Evolutionary conservation across 1,284 basidiomycete genomes (phyloP).

Genomic region (Apiotrichum laibachii): DNA sequence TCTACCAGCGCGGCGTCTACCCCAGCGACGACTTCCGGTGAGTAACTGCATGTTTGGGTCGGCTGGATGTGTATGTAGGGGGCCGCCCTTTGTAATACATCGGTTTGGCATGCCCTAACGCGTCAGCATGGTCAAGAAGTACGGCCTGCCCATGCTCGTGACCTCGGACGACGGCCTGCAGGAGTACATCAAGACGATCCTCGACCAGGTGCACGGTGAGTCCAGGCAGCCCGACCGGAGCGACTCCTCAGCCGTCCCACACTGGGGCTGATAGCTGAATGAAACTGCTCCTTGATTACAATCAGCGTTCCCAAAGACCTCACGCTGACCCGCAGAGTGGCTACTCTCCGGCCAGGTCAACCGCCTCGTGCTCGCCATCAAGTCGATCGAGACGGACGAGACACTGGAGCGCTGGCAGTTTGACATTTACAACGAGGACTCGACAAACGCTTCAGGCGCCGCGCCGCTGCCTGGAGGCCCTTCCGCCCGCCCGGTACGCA

Average conservation of each 20-base stretch:
- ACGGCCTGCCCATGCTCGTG: conserved; percentile 90
- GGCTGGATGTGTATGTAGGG: not conserved
- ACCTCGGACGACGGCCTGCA: conserved; percentile 90
- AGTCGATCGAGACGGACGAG: conserved; percentile 86
- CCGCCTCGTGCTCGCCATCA: conserved; percentile 91
- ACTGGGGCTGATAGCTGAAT: too few relatives aligned
- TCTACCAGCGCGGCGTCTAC: conserved; percentile 96
- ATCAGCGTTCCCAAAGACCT: not conserved
- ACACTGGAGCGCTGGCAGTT: conserved; percentile 98
- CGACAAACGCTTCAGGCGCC: conserved; percentile 12
- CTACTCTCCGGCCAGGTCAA: conserved; percentile 84
- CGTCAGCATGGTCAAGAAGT: conserved; percentile 93
- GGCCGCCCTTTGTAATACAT: not conserved
- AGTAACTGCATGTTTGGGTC: conserved; percentile 5
- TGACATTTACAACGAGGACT: conserved; percentile 73
- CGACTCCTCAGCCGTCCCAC: too few relatives aligned
- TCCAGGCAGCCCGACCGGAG: conserved; percentile 14
- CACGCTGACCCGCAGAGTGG: conserved; percentile 64
- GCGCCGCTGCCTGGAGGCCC: conserved; percentile 13
- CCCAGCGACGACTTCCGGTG: conserved; percentile 86
- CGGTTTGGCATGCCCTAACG: not conserved
- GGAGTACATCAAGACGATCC: conserved; percentile 87
- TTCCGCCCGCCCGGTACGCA: conserved; percentile 31
- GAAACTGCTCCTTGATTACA: not conserved
- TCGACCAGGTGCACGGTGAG: conserved; percentile 85